A percentile compares a stretch with the other conserved stretches of the same genome.
Evolutionary conservation across 192 early-diverging fungal genomes (phyloP).

Genomic region (Umbelopsis sp.): DNA sequence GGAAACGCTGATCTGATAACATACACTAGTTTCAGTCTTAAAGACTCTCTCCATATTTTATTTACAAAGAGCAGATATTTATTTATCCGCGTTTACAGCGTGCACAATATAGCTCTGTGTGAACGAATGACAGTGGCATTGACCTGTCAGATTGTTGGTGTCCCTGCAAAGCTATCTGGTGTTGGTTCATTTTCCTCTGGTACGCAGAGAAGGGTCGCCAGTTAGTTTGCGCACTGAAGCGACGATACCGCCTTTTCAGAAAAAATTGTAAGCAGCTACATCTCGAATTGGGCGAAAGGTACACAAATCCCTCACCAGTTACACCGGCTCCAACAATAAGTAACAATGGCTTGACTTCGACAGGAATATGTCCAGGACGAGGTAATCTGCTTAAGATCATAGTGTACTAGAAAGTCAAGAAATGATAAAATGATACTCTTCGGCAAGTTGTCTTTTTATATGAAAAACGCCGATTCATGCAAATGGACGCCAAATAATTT

Average conservation of each 20-base stretch:
- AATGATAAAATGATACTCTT: background rate
- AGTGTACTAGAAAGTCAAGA: background rate
- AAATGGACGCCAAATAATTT: too few species aligned
- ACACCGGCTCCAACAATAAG: conserved; percentile 26
- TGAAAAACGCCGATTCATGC: too few species aligned
- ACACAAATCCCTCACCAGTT: background rate
- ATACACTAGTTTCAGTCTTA: too few species aligned
- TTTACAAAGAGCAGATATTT: too few species aligned
- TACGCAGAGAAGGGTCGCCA: background rate
- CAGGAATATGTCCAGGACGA: conserved; percentile 29
- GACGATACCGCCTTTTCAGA: background rate
- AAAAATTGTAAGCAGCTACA: background rate
- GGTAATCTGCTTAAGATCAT: conserved; percentile 9
- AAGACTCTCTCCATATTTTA: too few species aligned
- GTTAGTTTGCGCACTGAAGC: background rate
- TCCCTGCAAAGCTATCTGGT: too few species aligned
- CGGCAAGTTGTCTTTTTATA: too few species aligned
- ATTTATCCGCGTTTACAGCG: too few species aligned
- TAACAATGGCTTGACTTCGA: conserved; percentile 26
- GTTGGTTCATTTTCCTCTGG: background rate
- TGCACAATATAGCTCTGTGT: too few species aligned
- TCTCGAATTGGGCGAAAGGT: background rate
- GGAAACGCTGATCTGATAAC: too few species aligned
- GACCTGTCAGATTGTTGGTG: too few species aligned
- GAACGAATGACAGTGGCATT: too few species aligned